A percentile compares a stretch with the other conserved stretches of the same genome.
Conservation (phyloP, 768 basidiomycete species). For the Trametes meyenii region DNA sequence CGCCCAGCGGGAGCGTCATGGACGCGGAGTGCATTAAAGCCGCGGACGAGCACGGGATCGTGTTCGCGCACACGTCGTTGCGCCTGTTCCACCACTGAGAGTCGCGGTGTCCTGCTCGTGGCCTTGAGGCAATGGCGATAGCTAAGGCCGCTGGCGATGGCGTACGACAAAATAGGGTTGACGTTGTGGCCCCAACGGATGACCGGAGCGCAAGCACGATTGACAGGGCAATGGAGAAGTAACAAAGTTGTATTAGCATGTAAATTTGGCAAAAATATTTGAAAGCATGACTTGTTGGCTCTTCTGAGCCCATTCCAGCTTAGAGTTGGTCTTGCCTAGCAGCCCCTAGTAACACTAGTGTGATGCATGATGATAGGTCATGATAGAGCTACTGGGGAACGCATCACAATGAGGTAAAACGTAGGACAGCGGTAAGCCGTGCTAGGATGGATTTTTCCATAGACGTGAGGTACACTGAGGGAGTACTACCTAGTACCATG, state of each 20-base stretch:
- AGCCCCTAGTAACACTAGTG: too few species aligned
- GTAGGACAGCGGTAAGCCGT: too few species aligned
- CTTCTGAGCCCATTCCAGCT: too few species aligned
- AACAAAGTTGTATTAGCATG: constrained; percentile 9
- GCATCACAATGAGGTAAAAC: too few species aligned
- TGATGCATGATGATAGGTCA: too few species aligned
- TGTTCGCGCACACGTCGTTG: constrained; percentile 88
- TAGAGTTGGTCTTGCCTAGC: too few species aligned
- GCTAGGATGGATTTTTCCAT: not conserved
- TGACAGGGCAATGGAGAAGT: too few species aligned
- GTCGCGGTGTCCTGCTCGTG: not conserved
- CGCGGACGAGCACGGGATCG: constrained; percentile 89
- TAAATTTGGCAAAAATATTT: not conserved
- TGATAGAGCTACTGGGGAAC: too few species aligned
- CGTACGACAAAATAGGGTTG: not conserved
- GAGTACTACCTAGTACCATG: not conserved
- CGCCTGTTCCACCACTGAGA: constrained; percentile 87
- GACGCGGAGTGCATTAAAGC: constrained; percentile 95
- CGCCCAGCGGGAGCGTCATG: constrained; percentile 95
- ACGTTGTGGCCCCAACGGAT: too few species aligned
- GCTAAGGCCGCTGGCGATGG: not conserved
- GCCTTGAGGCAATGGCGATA: not conserved
- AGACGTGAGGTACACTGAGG: not conserved
- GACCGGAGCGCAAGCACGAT: too few species aligned
- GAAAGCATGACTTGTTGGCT: not conserved